These are phyloP conservation scores for Avena insularis DNA, from an alignment of 176 grass and related monocot species.

Conservation along the genomic window DNA sequence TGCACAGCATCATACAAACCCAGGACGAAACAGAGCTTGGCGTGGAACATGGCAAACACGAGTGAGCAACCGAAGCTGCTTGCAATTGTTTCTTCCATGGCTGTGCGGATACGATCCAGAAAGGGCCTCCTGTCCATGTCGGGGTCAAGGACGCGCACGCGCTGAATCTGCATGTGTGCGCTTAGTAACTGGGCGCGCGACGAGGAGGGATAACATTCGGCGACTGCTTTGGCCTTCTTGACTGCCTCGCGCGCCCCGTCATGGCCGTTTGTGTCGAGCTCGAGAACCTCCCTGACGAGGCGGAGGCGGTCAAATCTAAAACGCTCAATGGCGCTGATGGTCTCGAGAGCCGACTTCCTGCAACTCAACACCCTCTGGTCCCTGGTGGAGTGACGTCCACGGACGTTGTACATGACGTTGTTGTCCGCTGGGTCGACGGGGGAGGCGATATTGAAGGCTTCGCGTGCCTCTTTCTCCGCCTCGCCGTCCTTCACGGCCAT, in stretches of 20 bases:
- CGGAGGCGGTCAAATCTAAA: no score
- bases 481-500: not conserved
- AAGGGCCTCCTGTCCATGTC: not conserved
- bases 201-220: not conserved
- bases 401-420: not conserved
- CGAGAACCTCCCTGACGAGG: no score
- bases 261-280: no score
- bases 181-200: not conserved
- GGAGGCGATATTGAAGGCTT: not conserved
- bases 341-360: not conserved
- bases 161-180: not conserved
- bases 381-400: not conserved
- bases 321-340: not conserved
- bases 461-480: not conserved
- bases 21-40: not conserved
- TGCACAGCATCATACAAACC: not conserved
- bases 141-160: not conserved
- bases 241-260: not conserved
- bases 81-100: not conserved
- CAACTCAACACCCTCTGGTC: not conserved
- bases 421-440: slow-evolving; percentile 13
- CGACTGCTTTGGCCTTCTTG: not conserved
- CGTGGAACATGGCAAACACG: not conserved
- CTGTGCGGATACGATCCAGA: not conserved
- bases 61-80: not conserved